phyloP scores from a whole-genome alignment of 2,329 filamentous ascomycete species.

The Cryphonectria carpinicola region DNA sequence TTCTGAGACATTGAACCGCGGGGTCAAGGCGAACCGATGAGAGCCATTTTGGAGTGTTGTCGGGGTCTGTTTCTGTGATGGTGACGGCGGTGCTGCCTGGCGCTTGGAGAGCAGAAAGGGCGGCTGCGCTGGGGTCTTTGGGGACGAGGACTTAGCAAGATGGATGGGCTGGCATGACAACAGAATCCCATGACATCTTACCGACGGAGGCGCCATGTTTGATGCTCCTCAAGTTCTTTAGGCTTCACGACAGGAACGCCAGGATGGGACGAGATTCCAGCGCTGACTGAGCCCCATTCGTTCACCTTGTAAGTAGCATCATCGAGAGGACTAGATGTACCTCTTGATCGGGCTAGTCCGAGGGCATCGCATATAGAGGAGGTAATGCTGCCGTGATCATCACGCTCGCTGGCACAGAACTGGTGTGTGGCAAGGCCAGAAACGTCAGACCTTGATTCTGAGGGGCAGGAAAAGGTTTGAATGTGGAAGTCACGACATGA shows the following conservation, averaged over 20 bases:
- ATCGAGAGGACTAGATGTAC: neutral
- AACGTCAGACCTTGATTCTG: neutral
- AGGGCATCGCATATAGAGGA: neutral
- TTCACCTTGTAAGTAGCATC: neutral
- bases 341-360: neutral
- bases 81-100: conserved; percentile 29
- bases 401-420: neutral
- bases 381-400: neutral
- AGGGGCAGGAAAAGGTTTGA: neutral
- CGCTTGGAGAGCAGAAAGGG: conserved; percentile 35
- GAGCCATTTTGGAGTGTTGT: conserved; percentile 25
- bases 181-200: neutral
- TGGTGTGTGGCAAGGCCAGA: neutral
- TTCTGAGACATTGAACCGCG: conserved; percentile 32
- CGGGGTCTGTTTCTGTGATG: conserved; percentile 27
- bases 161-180: neutral
- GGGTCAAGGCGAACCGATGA: conserved; percentile 33
- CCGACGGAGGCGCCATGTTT: conserved; percentile 26
- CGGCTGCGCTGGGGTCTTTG: conserved; percentile 35
- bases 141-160: neutral
- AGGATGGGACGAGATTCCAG: neutral
- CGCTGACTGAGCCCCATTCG: neutral
- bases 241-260: neutral
- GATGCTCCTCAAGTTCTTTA: neutral
- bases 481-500: neutral